Conservation (phyloP, 768 basidiomycete species). For the Tylopilus sp. region DNA sequence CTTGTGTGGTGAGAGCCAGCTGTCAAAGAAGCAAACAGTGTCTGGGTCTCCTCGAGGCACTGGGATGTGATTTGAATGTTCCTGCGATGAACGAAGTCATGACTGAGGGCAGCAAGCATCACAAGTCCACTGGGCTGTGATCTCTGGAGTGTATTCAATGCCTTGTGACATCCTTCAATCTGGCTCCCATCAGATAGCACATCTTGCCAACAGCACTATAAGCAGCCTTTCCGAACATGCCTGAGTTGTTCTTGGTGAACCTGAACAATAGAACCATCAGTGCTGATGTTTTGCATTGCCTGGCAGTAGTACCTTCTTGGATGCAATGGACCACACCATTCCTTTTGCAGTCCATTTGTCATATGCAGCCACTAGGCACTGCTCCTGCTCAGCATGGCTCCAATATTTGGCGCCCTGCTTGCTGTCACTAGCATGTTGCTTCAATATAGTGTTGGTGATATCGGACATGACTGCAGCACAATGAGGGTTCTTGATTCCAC, state of each 20-base stretch:
- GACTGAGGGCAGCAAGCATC: neutral
- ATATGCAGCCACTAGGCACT: neutral
- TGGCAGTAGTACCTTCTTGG: neutral
- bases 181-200: neutral
- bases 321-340: neutral
- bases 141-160: neutral
- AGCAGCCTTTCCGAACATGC: neutral
- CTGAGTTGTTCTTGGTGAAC: neutral
- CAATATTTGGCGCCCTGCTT: neutral
- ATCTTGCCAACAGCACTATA: neutral
- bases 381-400: neutral
- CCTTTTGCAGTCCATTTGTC: neutral
- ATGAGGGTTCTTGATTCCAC: neutral
- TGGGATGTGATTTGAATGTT: neutral
- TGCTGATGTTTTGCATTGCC: no score
- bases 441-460: neutral
- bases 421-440: neutral
- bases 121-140: neutral
- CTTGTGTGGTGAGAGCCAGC: neutral
- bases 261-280: neutral
- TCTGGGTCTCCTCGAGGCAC: neutral
- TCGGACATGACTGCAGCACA: neutral
- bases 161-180: neutral
- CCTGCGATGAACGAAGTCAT: neutral
- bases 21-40: neutral